These are phyloP conservation scores for Fusarium ambrosium DNA, from an alignment of 2,329 filamentous ascomycete genomes.

Conservation along the genomic window DNA sequence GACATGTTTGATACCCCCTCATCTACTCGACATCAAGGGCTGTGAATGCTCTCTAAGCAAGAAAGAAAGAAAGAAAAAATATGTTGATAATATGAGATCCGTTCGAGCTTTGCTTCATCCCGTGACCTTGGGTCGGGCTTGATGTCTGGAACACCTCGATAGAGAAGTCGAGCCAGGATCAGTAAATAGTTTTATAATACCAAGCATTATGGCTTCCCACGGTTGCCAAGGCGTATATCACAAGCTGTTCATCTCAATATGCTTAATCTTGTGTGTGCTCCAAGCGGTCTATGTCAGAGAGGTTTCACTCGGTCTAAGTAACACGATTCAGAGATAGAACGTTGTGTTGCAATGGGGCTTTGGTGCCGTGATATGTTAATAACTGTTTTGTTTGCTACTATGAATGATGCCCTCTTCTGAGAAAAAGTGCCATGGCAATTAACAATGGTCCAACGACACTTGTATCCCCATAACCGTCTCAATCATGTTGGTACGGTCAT, in stretches of 20 bases:
- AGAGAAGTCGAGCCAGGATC: slow-evolving; percentile 1
- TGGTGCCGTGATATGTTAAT: too few relatives aligned
- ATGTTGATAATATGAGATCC: slow-evolving; percentile 1
- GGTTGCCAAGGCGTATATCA: not conserved
- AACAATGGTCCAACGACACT: too few relatives aligned
- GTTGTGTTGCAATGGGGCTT: too few relatives aligned
- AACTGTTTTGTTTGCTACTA: too few relatives aligned
- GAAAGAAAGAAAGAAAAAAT: not conserved
- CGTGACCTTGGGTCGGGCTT: not conserved
- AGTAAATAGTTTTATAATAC: slow-evolving; percentile 3
- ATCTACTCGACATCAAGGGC: not conserved
- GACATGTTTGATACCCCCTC: slow-evolving; percentile 31
- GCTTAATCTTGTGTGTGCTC: not conserved
- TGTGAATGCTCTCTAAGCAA: not conserved
- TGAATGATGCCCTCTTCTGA: too few relatives aligned
- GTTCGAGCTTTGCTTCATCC: not conserved
- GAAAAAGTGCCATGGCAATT: too few relatives aligned
- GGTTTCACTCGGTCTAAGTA: too few relatives aligned
- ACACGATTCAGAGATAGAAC: too few relatives aligned
- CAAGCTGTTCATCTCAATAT: too few relatives aligned
- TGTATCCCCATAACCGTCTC: too few relatives aligned
- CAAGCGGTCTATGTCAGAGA: not conserved
- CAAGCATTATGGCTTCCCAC: slow-evolving; percentile 1
- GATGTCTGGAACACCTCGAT: slow-evolving; percentile 1
- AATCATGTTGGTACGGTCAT: too few relatives aligned